phyloP scores from a whole-genome alignment of 2,329 filamentous ascomycete species.

The Pseudohalonectria lignicola region DNA sequence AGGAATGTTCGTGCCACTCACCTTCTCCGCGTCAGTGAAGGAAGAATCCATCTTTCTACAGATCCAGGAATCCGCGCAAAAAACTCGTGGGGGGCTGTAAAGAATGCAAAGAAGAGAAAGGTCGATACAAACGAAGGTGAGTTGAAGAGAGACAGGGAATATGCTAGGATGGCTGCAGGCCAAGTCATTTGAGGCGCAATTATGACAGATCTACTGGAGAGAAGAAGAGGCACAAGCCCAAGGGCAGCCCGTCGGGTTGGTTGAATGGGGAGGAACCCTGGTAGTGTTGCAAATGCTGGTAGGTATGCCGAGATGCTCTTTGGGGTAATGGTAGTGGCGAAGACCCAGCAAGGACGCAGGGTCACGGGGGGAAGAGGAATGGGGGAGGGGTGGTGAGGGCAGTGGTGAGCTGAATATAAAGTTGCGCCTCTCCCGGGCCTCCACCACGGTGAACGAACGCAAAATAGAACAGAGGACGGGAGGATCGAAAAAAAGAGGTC shows the following conservation, averaged over 20 bases:
- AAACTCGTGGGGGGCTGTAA: slow-evolving; percentile 7
- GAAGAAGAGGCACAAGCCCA: background rate
- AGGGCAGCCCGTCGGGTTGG: background rate
- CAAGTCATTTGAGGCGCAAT: slow-evolving; percentile 20
- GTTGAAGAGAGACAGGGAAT: slow-evolving; percentile 14
- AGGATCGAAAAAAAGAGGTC: background rate
- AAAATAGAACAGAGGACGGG: background rate
- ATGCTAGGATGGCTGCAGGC: slow-evolving; percentile 14
- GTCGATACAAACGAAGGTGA: slow-evolving; percentile 11
- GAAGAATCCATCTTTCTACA: slow-evolving; percentile 27
- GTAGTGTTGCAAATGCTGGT: too few species aligned
- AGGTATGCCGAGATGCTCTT: background rate
- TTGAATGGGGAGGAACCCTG: background rate
- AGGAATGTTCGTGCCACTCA: slow-evolving; percentile 23
- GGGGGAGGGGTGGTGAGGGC: too few species aligned
- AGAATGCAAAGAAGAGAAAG: slow-evolving; percentile 10
- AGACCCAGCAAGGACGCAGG: slow-evolving; percentile 1
- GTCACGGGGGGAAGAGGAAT: background rate
- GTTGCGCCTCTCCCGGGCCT: background rate
- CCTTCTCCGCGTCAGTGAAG: slow-evolving; percentile 42
- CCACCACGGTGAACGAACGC: background rate
- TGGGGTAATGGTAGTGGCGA: slow-evolving; percentile 3
- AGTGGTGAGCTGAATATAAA: background rate
- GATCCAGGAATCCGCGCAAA: slow-evolving; percentile 2
- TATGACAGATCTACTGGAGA: slow-evolving; percentile 6